A percentile compares a stretch with the other conserved stretches of the same genome.
These are phyloP conservation scores for Fistulifera solaris DNA, from an alignment of 108 stramenopile species.

Conservation along the genomic window DNA sequence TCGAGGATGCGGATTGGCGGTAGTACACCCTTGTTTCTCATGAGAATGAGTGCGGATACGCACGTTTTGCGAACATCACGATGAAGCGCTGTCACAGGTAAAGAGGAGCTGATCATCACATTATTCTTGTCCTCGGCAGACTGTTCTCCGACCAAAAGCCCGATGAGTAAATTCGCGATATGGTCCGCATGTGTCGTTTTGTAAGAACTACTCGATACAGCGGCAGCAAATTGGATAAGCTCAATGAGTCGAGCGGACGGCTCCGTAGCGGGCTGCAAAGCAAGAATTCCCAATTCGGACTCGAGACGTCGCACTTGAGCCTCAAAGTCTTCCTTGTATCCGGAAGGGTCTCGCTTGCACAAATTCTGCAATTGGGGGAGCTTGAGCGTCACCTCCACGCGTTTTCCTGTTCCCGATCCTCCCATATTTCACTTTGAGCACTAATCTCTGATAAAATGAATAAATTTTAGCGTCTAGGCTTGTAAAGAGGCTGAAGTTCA, in stretches of 20 bases:
- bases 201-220: slow-evolving; percentile 68
- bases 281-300: slow-evolving; percentile 60
- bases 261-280: slow-evolving; percentile 60
- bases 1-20: slow-evolving; percentile 76
- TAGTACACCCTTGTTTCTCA: slow-evolving; percentile 84
- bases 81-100: slow-evolving; percentile 57
- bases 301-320: slow-evolving; percentile 76
- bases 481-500: too few species aligned
- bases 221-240: slow-evolving; percentile 84
- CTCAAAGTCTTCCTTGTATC: slow-evolving; percentile 92
- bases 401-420: slow-evolving; percentile 35
- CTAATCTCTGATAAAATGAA: too few species aligned
- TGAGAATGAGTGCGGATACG: slow-evolving; percentile 82
- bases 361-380: slow-evolving; percentile 91
- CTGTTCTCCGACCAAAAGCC: slow-evolving; percentile 64
- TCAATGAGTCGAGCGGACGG: slow-evolving; percentile 70
- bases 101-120: slow-evolving; percentile 25
- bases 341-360: slow-evolving; percentile 90
- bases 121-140: slow-evolving; percentile 1
- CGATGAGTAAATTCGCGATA: slow-evolving; percentile 68
- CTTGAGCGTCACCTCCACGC: slow-evolving; percentile 66
- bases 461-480: too few species aligned
- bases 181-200: slow-evolving; percentile 64
- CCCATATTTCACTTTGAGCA: slow-evolving; percentile 4
- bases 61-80: slow-evolving; percentile 81